Evolutionary conservation across 1,284 basidiomycete genomes (phyloP).

Genomic region (Dichomitus squalens): DNA sequence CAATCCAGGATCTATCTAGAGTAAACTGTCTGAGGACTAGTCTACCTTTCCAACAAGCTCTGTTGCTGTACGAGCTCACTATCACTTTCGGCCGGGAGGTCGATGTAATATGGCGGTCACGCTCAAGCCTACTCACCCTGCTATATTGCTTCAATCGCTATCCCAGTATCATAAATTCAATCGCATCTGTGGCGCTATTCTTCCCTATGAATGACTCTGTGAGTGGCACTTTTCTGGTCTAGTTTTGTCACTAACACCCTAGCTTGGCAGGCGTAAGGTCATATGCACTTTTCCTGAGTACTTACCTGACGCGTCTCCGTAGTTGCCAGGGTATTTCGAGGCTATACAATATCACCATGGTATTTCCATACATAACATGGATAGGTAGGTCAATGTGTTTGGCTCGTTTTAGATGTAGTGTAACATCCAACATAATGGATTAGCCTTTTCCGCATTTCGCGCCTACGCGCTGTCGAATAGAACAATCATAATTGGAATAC

Average conservation of each 20-base stretch:
- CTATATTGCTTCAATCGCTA: neutral
- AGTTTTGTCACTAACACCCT: neutral
- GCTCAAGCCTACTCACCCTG: neutral
- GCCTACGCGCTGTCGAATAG: neutral
- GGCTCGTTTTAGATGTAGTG: accelerated
- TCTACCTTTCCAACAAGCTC: no score
- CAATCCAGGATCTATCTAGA: no score
- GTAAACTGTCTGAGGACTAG: no score
- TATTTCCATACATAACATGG: neutral
- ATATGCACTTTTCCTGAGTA: neutral
- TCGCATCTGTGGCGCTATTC: neutral
- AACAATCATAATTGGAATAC: neutral
- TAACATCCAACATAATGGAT: no score
- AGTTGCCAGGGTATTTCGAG: neutral
- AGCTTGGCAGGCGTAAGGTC: neutral
- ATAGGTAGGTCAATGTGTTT: neutral
- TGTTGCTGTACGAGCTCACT: neutral
- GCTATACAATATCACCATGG: neutral
- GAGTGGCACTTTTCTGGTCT: neutral
- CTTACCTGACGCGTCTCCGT: neutral
- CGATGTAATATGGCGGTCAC: neutral
- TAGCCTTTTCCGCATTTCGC: neutral
- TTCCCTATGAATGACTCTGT: neutral
- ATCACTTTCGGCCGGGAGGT: neutral
- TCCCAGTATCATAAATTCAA: neutral